Evolutionary conservation across 1,284 basidiomycete genomes (phyloP), one percentile per base, ranked within the genome.

Genomic region (Cryptococcus neoformans): DNA sequence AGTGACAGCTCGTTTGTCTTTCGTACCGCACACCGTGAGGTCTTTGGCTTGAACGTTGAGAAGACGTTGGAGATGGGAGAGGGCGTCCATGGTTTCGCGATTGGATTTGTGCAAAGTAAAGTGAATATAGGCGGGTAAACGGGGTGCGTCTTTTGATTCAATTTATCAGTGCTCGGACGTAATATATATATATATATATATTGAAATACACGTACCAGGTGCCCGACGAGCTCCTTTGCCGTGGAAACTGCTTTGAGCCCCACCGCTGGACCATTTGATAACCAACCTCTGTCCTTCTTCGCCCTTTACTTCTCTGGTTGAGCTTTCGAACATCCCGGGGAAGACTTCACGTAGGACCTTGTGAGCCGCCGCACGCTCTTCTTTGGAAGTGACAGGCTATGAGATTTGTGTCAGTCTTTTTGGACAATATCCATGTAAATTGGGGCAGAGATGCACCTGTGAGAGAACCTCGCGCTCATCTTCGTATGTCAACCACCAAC

Each of bases 51-150:
- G 85, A 67, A 87, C 83, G 56, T 88, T 87, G 34, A 99, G 81
- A 44, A 85, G 83, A 11, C 91, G 86, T 10, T 89, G 82, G 39
- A 97, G 78, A 67, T 93, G 82, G 0, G 84, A 82, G 21, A 99
- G 84, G 1, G 92, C 92, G 69, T 99, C 96, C 74, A 97, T 93
- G 3, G 92, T 95, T 71, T 99, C 96, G 46, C 96, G 86, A 69
- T 98, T 99, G 14, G 93, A 92, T 79, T 99, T 99, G 73, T 97
- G 95, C 42, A 99, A 79, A 0, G 92, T 92, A 76, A 99, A 97
- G 72, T 98, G 93, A 58, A 99, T 93, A 74, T 91, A 99, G 0
- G 88, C 88, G 0, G 81, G 80, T 1, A 77, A 66, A 14, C 64
- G 58, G 12, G 57, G 55, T 45, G 49, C 62, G 38, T 47, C 54